Evolutionary conservation across 345 rosid species (phyloP), one percentile per base, ranked within the genome.

Genomic region (Limnanthes douglasii): DNA sequence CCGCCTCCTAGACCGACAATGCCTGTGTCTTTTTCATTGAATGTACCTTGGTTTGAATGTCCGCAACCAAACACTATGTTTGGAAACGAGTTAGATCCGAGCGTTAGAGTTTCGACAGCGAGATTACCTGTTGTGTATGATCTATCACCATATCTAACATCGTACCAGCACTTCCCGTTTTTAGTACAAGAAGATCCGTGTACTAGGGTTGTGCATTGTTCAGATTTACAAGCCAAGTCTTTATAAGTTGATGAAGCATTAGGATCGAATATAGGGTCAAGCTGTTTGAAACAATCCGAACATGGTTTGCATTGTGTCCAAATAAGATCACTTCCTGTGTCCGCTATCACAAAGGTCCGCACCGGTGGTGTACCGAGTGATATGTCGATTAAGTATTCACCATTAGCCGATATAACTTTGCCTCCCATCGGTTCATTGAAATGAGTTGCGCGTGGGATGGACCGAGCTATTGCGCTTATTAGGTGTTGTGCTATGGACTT

Each of bases 251-350:
- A 47, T 5, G 81, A 81, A 0, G 36, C 0, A 10, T 31, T 14
- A 11, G 68, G 70, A 37, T 61, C 49, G 7, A 78, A 68, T 10
- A 65, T 13, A 1, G 72, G 64, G 43, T 25, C 44, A 0, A 6
- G 35, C 14, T 62, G 72, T 8, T 45, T 0, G 50, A 31, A 67
- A 45, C 78, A 77, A 0, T 45, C 18, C 0, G n/a, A 0, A 34
- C 75, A 61, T 0, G 67, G 62, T 18, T 41, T 21, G 35, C 67
- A 61, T 12, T 61, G 62, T 2, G 58, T 61, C 67, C 67, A 61
- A 5, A 46, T 7, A 1, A 55, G 67, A 50, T 55, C 58, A 3
- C 67, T 61, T 0, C 67, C 62, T 0, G 67, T 61, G 45, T 61
- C 67, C 3, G 50, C 43, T 1, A 45, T 26, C 0, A 31, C 50